phyloP scores from a whole-genome alignment of 2,329 filamentous ascomycete species.

The Hortaea werneckii region DNA sequence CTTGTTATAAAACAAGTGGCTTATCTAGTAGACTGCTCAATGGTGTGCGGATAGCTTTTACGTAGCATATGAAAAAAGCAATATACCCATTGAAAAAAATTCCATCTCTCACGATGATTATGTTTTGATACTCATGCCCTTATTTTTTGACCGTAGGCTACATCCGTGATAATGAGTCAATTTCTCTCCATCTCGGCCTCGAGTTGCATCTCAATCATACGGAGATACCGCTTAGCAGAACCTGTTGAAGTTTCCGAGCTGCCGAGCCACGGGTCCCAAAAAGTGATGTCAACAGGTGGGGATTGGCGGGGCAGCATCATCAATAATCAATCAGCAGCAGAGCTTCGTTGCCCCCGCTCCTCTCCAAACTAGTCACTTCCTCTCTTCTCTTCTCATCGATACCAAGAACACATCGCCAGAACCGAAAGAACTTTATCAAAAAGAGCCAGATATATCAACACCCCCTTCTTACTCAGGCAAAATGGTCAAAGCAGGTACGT shows the following conservation, averaged over 20 bases:
- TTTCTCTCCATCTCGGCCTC: too few relatives aligned
- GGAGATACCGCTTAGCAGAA: too few relatives aligned
- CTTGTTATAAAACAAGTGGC: too few relatives aligned
- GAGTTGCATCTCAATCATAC: too few relatives aligned
- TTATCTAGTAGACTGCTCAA: background rate
- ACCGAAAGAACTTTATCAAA: background rate
- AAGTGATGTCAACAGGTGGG: background rate
- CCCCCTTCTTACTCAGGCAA: conserved; percentile 56
- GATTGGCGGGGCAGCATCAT: background rate
- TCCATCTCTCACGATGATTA: background rate
- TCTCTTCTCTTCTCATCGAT: background rate
- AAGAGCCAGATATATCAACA: conserved; percentile 24
- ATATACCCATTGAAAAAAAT: background rate
- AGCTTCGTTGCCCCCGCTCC: too few relatives aligned
- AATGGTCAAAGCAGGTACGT: conserved; percentile 98
- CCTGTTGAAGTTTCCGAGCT: too few relatives aligned
- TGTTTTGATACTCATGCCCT: too few relatives aligned
- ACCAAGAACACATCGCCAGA: background rate
- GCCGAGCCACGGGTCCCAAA: background rate
- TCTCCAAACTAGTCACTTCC: too few relatives aligned
- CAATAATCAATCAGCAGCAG: too few relatives aligned
- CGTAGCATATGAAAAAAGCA: background rate
- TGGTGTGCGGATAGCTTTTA: background rate
- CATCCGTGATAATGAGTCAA: too few relatives aligned
- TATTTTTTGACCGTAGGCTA: too few relatives aligned